These are phyloP conservation scores for Carex littledalei DNA, from an alignment of 176 grass and related monocot genomes.

Conservation along the genomic window DNA sequence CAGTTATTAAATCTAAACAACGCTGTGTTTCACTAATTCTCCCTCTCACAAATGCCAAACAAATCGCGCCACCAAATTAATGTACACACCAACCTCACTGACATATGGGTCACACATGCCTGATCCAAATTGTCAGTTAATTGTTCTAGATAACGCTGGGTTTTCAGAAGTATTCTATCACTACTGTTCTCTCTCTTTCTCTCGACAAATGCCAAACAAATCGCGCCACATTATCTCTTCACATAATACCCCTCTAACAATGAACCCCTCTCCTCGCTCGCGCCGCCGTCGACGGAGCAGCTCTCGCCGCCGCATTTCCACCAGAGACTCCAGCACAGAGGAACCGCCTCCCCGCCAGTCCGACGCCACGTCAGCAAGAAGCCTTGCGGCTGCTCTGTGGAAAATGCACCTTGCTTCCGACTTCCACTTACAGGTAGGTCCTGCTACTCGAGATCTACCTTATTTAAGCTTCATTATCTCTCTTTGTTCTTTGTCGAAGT, in stretches of 20 bases:
- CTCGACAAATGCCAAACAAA: neutral
- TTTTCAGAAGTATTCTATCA: neutral
- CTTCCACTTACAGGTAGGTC: constrained; percentile 8
- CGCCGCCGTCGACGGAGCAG: neutral
- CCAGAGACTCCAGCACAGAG: too few relatives aligned
- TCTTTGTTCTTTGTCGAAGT: neutral
- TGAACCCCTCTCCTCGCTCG: neutral
- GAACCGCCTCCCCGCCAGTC: fast-evolving
- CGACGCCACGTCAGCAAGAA: neutral
- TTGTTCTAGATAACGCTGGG: neutral
- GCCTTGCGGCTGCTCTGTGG: constrained; percentile 13
- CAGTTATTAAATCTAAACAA: neutral
- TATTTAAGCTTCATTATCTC: neutral
- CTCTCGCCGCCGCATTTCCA: neutral
- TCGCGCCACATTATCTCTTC: neutral
- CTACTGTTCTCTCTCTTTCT: neutral
- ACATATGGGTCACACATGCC: neutral
- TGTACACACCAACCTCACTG: neutral
- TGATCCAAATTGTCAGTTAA: neutral
- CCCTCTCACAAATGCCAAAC: too few relatives aligned
- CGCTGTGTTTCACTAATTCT: too few relatives aligned
- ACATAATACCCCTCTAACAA: neutral
- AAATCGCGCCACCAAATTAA: neutral
- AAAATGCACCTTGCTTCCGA: constrained; percentile 18
- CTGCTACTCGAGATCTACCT: neutral